Evolutionary conservation across 305 asterid species (phyloP).

Genomic region (Fraxinus sp.): DNA sequence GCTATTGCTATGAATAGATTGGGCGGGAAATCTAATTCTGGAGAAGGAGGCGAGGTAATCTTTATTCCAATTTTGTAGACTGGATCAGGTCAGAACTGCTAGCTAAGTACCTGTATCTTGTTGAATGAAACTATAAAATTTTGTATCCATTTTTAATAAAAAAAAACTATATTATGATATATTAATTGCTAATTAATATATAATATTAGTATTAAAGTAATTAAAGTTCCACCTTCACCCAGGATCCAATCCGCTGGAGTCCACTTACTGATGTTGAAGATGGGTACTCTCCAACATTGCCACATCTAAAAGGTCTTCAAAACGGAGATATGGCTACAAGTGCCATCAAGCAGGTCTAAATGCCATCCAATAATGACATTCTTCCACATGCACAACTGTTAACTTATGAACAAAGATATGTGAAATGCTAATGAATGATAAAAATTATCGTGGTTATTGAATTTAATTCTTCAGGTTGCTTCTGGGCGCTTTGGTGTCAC

Average conservation of each 20-base stretch:
- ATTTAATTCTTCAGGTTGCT: constrained; percentile 39
- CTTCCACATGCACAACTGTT: constrained; percentile 1
- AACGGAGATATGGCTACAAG: constrained; percentile 58
- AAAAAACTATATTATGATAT: not conserved
- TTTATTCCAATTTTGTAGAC: not conserved
- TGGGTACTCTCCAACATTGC: constrained; percentile 57
- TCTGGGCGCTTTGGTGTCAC: constrained; percentile 65
- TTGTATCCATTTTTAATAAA: not conserved
- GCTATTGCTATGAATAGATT: constrained; percentile 60
- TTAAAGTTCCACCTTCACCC: constrained; percentile 11
- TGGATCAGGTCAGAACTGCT: not conserved
- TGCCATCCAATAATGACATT: not conserved
- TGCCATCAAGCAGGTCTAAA: constrained; percentile 52
- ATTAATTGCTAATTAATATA: not conserved
- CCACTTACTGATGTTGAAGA: constrained; percentile 56
- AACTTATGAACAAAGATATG: not conserved
- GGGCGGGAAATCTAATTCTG: constrained; percentile 59
- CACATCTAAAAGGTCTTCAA: constrained; percentile 58
- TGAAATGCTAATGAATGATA: not conserved
- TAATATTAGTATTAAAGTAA: constrained; percentile 1
- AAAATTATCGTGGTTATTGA: not conserved
- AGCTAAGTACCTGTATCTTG: not conserved
- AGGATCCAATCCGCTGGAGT: constrained; percentile 65
- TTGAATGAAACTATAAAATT: not conserved
- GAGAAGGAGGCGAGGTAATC: constrained; percentile 61